Evolutionary conservation across 805 yeast genomes (phyloP).

Genomic region (Peterozyma toletana): DNA sequence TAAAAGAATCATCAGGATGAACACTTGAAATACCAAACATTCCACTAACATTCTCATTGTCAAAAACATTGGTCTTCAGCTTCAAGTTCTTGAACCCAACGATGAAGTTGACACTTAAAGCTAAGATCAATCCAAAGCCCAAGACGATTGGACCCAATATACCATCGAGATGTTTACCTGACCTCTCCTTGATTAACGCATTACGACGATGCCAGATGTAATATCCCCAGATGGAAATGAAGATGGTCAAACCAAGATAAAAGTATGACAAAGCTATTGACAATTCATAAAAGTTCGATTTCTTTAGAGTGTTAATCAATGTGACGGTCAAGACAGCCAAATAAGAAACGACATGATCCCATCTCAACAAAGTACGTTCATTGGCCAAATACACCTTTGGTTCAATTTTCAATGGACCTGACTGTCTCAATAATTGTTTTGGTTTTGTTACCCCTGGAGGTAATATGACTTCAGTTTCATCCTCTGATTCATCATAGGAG

Average conservation of each 20-base stretch:
- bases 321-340: conserved; percentile 81
- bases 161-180: conserved; percentile 83
- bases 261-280: conserved; percentile 71
- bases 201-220: conserved; percentile 65
- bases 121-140: conserved; percentile 58
- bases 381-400: conserved; percentile 98
- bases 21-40: not conserved
- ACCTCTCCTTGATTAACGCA: conserved; percentile 67
- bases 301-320: conserved; percentile 66
- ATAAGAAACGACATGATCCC: conserved; percentile 86
- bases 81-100: conserved; percentile 44
- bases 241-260: conserved; percentile 75
- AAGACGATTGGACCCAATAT: conserved; percentile 83
- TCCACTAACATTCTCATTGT: not conserved
- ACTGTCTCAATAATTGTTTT: conserved; percentile 67
- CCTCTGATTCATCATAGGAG: not conserved
- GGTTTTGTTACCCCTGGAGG: conserved; percentile 92
- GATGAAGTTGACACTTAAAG: conserved; percentile 65
- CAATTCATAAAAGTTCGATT: conserved; percentile 53
- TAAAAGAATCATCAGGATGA: not conserved
- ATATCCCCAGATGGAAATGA: conserved; percentile 88
- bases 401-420: conserved; percentile 90
- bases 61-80: conserved; percentile 6
- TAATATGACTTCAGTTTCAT: conserved; percentile 17
- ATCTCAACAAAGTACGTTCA: conserved; percentile 92